A percentile compares a stretch with the other conserved stretches of the same genome.
phyloP scores from a whole-genome alignment of 139 green algal genomes.

The Mychonastes homosphaera region DNA sequence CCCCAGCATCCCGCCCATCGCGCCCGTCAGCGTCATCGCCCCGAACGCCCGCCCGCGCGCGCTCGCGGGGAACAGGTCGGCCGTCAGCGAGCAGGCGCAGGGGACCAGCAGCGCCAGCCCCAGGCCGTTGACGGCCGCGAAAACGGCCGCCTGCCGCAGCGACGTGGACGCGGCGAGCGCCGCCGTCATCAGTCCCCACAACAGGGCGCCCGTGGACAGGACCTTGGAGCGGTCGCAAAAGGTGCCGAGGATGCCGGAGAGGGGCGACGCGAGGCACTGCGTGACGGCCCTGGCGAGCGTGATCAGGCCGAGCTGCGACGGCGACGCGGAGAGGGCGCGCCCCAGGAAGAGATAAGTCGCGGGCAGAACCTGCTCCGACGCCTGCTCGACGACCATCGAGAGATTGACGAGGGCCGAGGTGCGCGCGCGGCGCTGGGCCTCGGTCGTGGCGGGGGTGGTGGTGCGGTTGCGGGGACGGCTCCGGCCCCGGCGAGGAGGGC shows the following conservation, averaged over 20 bases:
- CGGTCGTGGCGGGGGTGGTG: too few species aligned
- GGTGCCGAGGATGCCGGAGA: conserved; percentile 22
- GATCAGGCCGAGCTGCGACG: conserved; percentile 53
- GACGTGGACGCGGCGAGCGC: conserved; percentile 43
- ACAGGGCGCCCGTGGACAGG: conserved; percentile 46
- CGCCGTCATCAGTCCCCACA: conserved; percentile 60
- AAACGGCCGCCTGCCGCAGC: conserved; percentile 31
- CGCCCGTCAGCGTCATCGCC: conserved; percentile 38
- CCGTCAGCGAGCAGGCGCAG: conserved; percentile 47
- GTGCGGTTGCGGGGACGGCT: too few species aligned
- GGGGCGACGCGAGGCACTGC: conserved; percentile 34
- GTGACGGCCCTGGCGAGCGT: conserved; percentile 55
- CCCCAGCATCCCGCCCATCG: conserved; percentile 40
- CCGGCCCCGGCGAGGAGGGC: too few species aligned
- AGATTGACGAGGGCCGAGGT: conserved; percentile 51
- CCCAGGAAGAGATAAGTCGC: conserved; percentile 51
- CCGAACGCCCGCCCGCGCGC: conserved; percentile 55
- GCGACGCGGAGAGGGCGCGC: conserved; percentile 42
- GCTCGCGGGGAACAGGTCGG: conserved; percentile 52
- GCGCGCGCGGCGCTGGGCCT: neutral
- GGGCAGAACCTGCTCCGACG: conserved; percentile 44
- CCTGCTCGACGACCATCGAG: conserved; percentile 53
- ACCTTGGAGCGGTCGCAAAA: conserved; percentile 38
- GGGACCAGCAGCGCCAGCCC: conserved; percentile 64
- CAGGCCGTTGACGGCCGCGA: conserved; percentile 55